Percentiles rank a stretch among this genome's conserved stretches.
Conservation (phyloP, 2,329 filamentous ascomycete genomes). For the Verticillium nonalfalfae region DNA sequence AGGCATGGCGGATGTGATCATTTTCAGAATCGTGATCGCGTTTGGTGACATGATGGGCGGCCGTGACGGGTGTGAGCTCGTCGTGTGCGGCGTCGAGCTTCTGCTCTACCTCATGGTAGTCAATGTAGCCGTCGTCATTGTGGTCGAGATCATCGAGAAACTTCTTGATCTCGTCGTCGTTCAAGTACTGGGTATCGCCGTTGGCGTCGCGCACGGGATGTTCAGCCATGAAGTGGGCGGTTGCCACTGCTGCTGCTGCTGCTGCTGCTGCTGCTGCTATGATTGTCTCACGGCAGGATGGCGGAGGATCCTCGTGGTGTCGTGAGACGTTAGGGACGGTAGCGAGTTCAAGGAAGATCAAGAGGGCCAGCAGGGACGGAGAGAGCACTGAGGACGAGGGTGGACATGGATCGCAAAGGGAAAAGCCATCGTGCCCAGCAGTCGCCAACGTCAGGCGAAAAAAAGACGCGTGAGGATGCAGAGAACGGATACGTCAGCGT, state of each 20-base stretch:
- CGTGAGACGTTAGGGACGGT: background rate
- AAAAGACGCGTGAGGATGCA: background rate
- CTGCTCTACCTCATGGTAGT: slow-evolving; percentile 43
- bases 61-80: slow-evolving; percentile 39
- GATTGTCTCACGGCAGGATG: background rate
- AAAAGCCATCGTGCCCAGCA: background rate
- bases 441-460: background rate
- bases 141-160: slow-evolving; percentile 48
- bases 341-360: background rate
- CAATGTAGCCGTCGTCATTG: slow-evolving; percentile 43
- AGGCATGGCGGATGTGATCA: slow-evolving; percentile 38
- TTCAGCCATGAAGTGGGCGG: slow-evolving; percentile 11
- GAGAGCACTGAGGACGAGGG: background rate
- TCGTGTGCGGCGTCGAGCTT: slow-evolving; percentile 47
- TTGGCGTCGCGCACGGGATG: slow-evolving; percentile 17
- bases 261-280: too few species aligned
- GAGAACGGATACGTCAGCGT: background rate
- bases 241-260: background rate
- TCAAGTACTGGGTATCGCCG: slow-evolving; percentile 25
- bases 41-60: slow-evolving; percentile 37
- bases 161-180: slow-evolving; percentile 40
- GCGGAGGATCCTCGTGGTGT: background rate
- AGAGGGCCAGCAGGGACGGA: background rate
- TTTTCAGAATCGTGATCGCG: slow-evolving; percentile 18
- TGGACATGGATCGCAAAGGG: background rate